A percentile compares a stretch with the other conserved stretches of the same genome.
These are phyloP conservation scores for Ceratocystis albifundus DNA, from an alignment of 2,329 filamentous ascomycete species.

Conservation along the genomic window DNA sequence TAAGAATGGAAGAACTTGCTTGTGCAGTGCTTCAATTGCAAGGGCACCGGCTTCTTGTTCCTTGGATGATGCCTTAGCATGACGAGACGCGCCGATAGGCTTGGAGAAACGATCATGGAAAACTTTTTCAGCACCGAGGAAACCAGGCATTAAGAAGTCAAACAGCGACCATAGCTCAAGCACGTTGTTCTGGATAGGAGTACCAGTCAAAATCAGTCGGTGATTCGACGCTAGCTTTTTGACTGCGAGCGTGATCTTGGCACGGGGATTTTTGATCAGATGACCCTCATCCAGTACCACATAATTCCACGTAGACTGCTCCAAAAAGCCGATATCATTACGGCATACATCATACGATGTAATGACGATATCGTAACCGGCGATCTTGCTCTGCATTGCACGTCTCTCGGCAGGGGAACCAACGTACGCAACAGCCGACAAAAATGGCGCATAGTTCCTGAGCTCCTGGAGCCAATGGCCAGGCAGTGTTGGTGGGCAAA, in stretches of 20 bases:
- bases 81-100: slow-evolving; percentile 85
- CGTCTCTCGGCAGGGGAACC: slow-evolving; percentile 73
- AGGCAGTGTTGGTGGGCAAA: slow-evolving; percentile 90
- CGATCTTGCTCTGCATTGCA: slow-evolving; percentile 56
- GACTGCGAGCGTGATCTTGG: slow-evolving; percentile 87
- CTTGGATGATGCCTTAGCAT: slow-evolving; percentile 93
- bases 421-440: slow-evolving; percentile 80
- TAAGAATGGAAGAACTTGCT: slow-evolving; percentile 93
- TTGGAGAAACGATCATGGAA: slow-evolving; percentile 92
- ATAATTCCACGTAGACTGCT: slow-evolving; percentile 88
- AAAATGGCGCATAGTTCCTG: slow-evolving; percentile 86
- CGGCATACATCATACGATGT: slow-evolving; percentile 97
- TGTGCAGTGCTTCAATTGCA: slow-evolving; percentile 95
- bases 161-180: slow-evolving; percentile 95
- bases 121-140: slow-evolving; percentile 88
- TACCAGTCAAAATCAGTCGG: slow-evolving; percentile 88
- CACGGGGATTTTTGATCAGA: slow-evolving; percentile 96
- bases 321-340: slow-evolving; percentile 80
- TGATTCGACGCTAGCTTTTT: slow-evolving; percentile 87
- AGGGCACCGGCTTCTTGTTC: slow-evolving; percentile 95
- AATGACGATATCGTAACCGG: slow-evolving; percentile 79
- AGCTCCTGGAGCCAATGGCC: slow-evolving; percentile 99
- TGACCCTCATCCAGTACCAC: slow-evolving; percentile 95
- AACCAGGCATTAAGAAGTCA: slow-evolving; percentile 97
- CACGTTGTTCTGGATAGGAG: slow-evolving; percentile 96